Conservation (phyloP, 345 rosid genomes). For the Nephelium lappaceum region DNA sequence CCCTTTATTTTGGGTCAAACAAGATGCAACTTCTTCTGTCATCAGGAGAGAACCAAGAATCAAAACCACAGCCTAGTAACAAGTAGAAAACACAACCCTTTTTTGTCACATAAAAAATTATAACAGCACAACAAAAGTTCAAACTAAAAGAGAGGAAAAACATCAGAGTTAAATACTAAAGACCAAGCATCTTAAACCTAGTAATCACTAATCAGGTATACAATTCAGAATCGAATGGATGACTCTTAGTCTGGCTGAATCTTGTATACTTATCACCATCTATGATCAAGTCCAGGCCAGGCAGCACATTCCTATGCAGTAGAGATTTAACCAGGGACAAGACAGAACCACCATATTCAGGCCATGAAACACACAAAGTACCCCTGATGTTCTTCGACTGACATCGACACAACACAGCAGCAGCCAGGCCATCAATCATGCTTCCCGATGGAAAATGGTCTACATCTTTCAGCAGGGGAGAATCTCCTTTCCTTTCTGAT, state of each 20-base stretch:
- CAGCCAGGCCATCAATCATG: conserved; percentile 78
- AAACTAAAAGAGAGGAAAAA: background rate
- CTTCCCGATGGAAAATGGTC: conserved; percentile 94
- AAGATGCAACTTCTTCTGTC: too few species aligned
- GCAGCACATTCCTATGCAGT: conserved; percentile 51
- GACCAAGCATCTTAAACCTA: background rate
- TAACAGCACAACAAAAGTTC: background rate
- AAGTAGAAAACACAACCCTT: background rate
- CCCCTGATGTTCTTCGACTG: conserved; percentile 80
- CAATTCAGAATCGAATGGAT: conserved; percentile 57
- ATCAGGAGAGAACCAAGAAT: background rate
- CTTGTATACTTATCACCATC: conserved; percentile 19
- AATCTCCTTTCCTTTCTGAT: conserved; percentile 51
- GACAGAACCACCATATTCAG: conserved; percentile 60
- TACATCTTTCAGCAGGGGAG: conserved; percentile 47
- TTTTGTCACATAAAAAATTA: background rate
- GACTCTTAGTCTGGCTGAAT: conserved; percentile 42
- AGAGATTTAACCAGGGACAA: conserved; percentile 52
- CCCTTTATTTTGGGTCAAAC: too few species aligned
- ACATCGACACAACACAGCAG: conserved; percentile 75
- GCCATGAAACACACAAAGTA: conserved; percentile 76
- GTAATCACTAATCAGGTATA: conserved; percentile 42
- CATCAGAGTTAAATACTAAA: background rate
- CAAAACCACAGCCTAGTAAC: background rate
- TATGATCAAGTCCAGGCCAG: conserved; percentile 40